phyloP scores from a whole-genome alignment of 176 grass and related monocot species.

The Thinopyrum elongatum region DNA sequence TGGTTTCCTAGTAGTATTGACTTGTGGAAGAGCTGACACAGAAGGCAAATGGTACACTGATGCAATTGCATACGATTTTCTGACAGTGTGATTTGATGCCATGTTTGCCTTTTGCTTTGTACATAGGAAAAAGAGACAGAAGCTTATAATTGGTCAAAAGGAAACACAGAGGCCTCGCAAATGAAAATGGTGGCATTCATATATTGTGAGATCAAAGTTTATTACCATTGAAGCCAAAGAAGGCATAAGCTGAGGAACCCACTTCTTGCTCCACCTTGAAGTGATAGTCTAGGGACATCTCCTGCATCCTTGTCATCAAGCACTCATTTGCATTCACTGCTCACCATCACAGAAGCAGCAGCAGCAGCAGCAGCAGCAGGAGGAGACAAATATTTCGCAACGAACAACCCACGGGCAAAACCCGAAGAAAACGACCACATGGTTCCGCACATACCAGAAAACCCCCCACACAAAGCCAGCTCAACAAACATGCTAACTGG shows the following conservation, averaged over 20 bases:
- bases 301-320: conserved; percentile 84
- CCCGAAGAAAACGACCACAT: no score
- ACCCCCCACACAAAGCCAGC: no score
- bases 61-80: conserved; percentile 1
- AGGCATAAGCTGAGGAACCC: conserved; percentile 54
- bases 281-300: conserved; percentile 87
- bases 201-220: neutral
- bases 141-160: neutral
- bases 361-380: neutral
- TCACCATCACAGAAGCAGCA: neutral
- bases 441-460: no score
- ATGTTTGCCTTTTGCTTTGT: neutral
- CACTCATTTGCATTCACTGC: conserved; percentile 74
- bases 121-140: neutral
- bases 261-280: conserved; percentile 75
- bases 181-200: neutral
- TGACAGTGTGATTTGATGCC: neutral
- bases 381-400: no score
- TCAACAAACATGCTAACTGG: no score
- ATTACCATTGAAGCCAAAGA: conserved; percentile 79
- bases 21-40: neutral
- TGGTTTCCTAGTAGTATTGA: neutral
- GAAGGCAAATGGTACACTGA: neutral
- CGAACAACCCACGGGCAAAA: no score
- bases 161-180: neutral